Conservation (phyloP, 1,139 yeast species). For the Magnusiomyces sp. region DNA sequence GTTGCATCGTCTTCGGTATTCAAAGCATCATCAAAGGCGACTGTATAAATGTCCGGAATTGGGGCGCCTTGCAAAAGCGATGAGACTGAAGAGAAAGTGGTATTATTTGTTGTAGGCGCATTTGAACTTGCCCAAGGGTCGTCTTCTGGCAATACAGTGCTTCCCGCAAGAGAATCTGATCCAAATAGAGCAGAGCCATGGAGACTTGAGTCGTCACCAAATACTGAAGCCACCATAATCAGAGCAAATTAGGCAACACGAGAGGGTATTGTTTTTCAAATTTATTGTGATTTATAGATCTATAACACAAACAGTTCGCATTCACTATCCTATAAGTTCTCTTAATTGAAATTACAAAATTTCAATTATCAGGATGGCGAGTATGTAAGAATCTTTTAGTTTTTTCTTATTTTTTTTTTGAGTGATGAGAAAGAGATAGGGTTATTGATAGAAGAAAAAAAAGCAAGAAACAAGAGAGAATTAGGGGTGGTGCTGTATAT, state of each 20-base stretch:
- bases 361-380: background rate
- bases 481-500: too few relatives aligned
- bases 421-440: too few relatives aligned
- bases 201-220: slow-evolving; percentile 8
- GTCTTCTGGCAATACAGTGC: background rate
- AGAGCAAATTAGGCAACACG: too few relatives aligned
- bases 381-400: background rate
- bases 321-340: too few relatives aligned
- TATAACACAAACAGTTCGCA: too few relatives aligned
- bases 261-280: too few relatives aligned
- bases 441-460: too few relatives aligned
- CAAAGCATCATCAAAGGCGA: background rate
- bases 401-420: too few relatives aligned
- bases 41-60: slow-evolving; percentile 4
- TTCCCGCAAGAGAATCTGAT: background rate
- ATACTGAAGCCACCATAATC: slow-evolving; percentile 2
- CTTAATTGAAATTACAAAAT: background rate
- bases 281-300: too few relatives aligned
- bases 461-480: too few relatives aligned
- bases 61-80: background rate
- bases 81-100: background rate
- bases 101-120: background rate
- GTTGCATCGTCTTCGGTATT: background rate
- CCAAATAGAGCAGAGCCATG: slow-evolving; percentile 6
- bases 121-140: slow-evolving; percentile 2